Evolutionary conservation across 495 filamentous ascomycete genomes (phyloP), one percentile per base, ranked within the genome.

Genomic region (Bacidia gigantensis): DNA sequence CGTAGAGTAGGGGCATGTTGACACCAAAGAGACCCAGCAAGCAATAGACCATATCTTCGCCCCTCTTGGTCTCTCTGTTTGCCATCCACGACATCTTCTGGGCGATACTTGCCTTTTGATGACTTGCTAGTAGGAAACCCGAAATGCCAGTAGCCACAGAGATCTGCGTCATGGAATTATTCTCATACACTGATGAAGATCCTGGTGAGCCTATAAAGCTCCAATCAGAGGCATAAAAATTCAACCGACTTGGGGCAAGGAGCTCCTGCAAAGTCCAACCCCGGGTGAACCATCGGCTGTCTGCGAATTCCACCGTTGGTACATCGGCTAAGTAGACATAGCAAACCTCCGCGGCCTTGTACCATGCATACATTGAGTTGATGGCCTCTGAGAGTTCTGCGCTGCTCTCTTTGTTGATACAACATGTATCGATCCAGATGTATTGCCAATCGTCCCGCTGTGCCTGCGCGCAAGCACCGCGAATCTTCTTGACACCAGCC

Each of bases 381-480:
- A 64, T 62, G 24, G 64, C 49, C 39, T 64, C 58, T 17, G 59
- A 57, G 1, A 68, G 60, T 54, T 68, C 66, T 12, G 65, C 58
- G 45, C 60, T 63, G 35, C 56, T 66, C 22, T 46, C 52, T 48
- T 68, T 64, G 57, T 69, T 64, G 49, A 70, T 68, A 48, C 64
- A 67, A 45, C 59, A 67, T 5, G 64, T 66, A 26, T 67, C 64
- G 11, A 67, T 45, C 62, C 64, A 67, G 26, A 63, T 24, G 17
- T 18, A 51, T 11, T 41, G 11, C 22, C 10, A 21, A 39, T 24
- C 14, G 20, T 40, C 62, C 51, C 1, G 52, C 26, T 25, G 14
- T n/a, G 25, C 26, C 11, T 24, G 7, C 41, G 9, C 17, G 17
- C 41, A 44, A 22, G 14, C 12, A 44, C 17, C 9, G 5, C 20